A percentile compares a stretch with the other conserved stretches of the same genome.
Conservation (phyloP, 164 flowering plant species). For the Stephania yunnanensis region DNA sequence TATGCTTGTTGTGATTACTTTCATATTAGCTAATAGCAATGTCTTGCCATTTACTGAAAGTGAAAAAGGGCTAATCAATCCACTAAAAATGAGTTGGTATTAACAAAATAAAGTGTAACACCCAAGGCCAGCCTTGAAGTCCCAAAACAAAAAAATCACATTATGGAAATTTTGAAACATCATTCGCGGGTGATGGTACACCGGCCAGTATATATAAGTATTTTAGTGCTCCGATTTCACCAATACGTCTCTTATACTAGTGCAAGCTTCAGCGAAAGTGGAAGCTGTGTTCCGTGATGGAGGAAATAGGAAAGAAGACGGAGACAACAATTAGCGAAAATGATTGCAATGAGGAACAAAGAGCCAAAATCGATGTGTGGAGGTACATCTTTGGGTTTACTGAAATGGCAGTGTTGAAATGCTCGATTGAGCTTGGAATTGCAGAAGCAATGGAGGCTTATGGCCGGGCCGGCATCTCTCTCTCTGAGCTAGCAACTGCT, state of each 20-base stretch:
- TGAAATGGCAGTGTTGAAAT: constrained; percentile 9
- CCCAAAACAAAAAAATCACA: no score
- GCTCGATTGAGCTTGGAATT: constrained; percentile 2
- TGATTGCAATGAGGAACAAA: not conserved
- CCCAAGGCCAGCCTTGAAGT: no score
- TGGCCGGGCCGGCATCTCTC: not conserved
- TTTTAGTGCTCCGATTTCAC: no score
- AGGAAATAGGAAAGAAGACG: not conserved
- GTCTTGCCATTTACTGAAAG: no score
- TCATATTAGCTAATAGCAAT: no score
- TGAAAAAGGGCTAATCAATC: no score
- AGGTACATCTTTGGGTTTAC: constrained; percentile 6
- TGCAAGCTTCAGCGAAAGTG: not conserved
- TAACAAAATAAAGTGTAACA: no score
- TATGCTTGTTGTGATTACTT: no score
- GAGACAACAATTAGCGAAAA: not conserved
- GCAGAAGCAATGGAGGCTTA: constrained; percentile 2
- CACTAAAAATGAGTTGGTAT: no score
- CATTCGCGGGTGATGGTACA: no score
- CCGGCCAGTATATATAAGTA: no score
- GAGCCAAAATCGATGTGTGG: not conserved
- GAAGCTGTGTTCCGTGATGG: not conserved
- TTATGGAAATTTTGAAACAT: no score
- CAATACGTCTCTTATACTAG: not conserved
- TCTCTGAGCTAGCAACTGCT: not conserved